A percentile compares a stretch with the other conserved stretches of the same genome.
phyloP scores from a whole-genome alignment of 305 asterid genomes.

The Solanum hybrid region DNA sequence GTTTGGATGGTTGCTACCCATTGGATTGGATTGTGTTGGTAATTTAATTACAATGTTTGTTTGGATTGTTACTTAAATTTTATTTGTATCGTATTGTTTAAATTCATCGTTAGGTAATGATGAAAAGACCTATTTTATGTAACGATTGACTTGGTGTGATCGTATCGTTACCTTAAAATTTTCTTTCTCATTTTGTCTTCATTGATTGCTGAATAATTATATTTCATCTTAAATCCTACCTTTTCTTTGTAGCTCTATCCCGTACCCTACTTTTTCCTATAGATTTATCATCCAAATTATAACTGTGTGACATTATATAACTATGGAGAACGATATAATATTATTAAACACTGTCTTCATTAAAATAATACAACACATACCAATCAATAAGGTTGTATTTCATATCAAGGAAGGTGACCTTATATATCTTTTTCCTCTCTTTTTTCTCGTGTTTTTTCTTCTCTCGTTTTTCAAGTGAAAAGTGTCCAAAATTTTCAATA shows the following conservation, averaged over 20 bases:
- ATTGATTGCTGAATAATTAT: too few relatives aligned
- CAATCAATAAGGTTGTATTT: not conserved
- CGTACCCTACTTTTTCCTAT: accelerated
- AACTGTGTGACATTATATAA: too few relatives aligned
- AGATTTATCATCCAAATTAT: too few relatives aligned
- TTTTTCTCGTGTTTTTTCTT: not conserved
- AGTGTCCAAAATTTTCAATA: not conserved
- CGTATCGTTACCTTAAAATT: not conserved
- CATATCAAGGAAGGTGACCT: not conserved
- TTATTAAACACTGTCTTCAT: not conserved
- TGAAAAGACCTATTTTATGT: not conserved
- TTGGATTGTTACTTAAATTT: not conserved
- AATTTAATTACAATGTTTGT: too few relatives aligned
- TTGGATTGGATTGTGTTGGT: not conserved
- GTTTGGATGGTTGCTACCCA: not conserved
- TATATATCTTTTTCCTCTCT: too few relatives aligned
- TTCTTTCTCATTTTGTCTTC: not conserved
- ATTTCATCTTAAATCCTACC: not conserved
- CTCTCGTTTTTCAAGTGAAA: not conserved
- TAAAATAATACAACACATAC: not conserved
- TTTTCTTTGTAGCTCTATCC: not conserved
- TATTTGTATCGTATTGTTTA: not conserved
- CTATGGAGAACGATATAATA: accelerated
- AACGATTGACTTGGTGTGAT: not conserved
- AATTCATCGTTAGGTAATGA: not conserved